A percentile compares a stretch with the other conserved stretches of the same genome.
Conservation (phyloP, 495 filamentous ascomycete species). For the Hypoxylon perforatum region DNA sequence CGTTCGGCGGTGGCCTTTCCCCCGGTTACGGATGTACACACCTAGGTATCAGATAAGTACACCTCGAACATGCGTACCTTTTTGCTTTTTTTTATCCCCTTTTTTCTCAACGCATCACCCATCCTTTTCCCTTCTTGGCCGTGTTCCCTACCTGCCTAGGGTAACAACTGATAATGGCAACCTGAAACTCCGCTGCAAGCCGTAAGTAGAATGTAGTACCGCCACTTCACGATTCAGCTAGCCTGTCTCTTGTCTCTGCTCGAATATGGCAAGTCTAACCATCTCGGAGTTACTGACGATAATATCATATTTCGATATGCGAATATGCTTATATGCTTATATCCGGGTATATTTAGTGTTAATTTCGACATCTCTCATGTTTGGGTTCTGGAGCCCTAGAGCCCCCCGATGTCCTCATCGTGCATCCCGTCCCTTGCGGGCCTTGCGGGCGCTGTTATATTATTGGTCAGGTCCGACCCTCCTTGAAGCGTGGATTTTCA, state of each 20-base stretch:
- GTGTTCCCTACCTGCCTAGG: background rate
- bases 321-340: slow-evolving; percentile 20
- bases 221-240: background rate
- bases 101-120: slow-evolving; percentile 1
- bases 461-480: slow-evolving; percentile 17
- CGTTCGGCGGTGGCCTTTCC: slow-evolving; percentile 20
- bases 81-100: slow-evolving; percentile 9
- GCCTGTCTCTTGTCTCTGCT: slow-evolving; percentile 20
- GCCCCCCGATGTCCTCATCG: slow-evolving; percentile 1
- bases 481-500: slow-evolving; percentile 22
- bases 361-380: background rate
- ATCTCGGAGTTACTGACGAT: background rate
- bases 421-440: slow-evolving; percentile 12
- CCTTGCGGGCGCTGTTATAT: slow-evolving; percentile 8
- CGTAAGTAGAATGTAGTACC: background rate
- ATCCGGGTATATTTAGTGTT: slow-evolving; percentile 1
- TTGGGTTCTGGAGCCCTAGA: background rate
- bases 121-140: background rate
- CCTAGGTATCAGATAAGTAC: background rate
- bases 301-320: slow-evolving; percentile 4
- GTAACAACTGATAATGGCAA: background rate
- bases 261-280: background rate
- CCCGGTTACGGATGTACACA: slow-evolving; percentile 11
- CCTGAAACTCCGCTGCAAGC: slow-evolving; percentile 1
- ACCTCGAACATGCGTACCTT: background rate